Evolutionary conservation across 2,329 filamentous ascomycete species (phyloP).

Genomic region (Aspergillus pseudoviridinutans): DNA sequence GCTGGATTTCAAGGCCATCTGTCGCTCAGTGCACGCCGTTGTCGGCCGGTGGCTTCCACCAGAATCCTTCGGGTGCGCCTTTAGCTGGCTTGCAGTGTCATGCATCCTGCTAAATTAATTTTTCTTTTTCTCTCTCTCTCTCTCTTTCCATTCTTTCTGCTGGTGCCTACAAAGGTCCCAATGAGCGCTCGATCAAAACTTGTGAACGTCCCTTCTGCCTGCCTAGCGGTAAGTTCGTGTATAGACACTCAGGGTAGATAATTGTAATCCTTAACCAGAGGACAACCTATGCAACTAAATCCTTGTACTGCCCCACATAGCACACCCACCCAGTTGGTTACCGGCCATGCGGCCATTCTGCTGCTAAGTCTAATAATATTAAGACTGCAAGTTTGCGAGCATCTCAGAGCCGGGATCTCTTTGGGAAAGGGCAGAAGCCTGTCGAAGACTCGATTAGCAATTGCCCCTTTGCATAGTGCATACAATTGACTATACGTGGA

Average conservation of each 20-base stretch:
- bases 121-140: neutral
- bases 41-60: slow-evolving; percentile 4
- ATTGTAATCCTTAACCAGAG: neutral
- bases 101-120: neutral
- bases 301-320: slow-evolving; percentile 23
- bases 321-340: slow-evolving; percentile 14
- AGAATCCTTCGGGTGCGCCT: slow-evolving; percentile 7
- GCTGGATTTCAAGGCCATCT: slow-evolving; percentile 2
- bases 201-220: neutral
- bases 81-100: slow-evolving; percentile 2
- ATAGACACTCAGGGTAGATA: neutral
- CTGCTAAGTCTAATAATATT: neutral
- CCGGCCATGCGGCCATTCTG: neutral
- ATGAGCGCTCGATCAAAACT: neutral
- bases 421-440: neutral
- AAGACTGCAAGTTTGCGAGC: neutral
- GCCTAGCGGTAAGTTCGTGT: neutral
- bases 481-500: neutral
- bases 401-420: neutral
- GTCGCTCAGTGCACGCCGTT: slow-evolving; percentile 10
- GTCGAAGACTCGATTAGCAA: neutral
- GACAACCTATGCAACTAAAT: slow-evolving; percentile 27
- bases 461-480: neutral
- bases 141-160: neutral
- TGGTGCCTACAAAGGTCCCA: neutral